A percentile compares a stretch with the other conserved stretches of the same genome.
phyloP scores from a whole-genome alignment of 768 basidiomycete species.

The Candolleomyces aberdarensis region DNA sequence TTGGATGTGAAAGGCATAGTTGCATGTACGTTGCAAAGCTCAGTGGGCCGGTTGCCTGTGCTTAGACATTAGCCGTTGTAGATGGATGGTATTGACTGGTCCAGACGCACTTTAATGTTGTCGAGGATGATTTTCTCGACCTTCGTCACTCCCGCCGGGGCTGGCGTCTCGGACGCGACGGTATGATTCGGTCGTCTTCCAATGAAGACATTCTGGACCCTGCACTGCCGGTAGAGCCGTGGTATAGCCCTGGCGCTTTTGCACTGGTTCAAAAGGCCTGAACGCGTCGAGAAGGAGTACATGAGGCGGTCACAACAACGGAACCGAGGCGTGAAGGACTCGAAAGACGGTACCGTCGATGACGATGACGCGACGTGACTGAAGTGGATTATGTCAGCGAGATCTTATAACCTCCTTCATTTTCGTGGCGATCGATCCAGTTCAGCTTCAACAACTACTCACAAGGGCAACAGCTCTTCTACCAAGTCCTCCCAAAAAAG shows the following conservation, averaged over 20 bases:
- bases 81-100: background rate
- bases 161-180: constrained; percentile 22
- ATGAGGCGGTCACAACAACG: too few relatives aligned
- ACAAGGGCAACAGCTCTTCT: constrained; percentile 1
- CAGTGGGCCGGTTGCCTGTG: constrained; percentile 83
- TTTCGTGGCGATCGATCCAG: constrained; percentile 4
- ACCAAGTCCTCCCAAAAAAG: constrained; percentile 7
- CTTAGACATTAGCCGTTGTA: background rate
- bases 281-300: too few relatives aligned
- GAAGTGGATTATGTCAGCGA: constrained; percentile 2
- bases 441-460: background rate
- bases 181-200: constrained; percentile 6
- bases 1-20: constrained; percentile 85
- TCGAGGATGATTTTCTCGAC: constrained; percentile 69
- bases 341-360: background rate
- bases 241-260: background rate
- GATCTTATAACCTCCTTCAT: constrained; percentile 6
- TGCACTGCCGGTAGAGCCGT: too few relatives aligned
- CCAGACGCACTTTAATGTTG: constrained; percentile 59
- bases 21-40: constrained; percentile 90
- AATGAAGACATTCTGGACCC: background rate
- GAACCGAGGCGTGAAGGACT: too few relatives aligned
- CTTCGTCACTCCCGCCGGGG: constrained; percentile 5
- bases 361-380: constrained; percentile 10
- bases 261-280: background rate